Conservation (phyloP, 2,329 filamentous ascomycete species). For the Bertia moriformis region DNA sequence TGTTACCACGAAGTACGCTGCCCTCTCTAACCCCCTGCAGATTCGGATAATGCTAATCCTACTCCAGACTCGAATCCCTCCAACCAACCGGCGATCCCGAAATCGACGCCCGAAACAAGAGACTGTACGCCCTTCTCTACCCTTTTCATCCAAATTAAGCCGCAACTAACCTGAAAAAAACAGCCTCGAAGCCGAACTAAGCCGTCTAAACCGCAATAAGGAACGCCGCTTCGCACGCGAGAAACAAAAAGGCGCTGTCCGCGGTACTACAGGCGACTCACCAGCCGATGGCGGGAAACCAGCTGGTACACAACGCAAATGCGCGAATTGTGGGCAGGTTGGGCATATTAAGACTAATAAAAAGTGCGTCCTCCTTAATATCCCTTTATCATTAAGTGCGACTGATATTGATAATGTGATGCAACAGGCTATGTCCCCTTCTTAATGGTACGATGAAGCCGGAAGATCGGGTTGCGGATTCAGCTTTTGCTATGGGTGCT, state of each 20-base stretch:
- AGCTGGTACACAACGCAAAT: constrained; percentile 37
- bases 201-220: constrained; percentile 47
- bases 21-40: neutral
- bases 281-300: constrained; percentile 5
- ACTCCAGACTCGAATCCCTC: constrained; percentile 7
- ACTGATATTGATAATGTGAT: neutral
- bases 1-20: constrained; percentile 32
- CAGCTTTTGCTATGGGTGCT: neutral
- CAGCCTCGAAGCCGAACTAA: constrained; percentile 31
- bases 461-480: neutral
- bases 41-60: constrained; percentile 1
- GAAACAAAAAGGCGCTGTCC: constrained; percentile 7
- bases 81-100: constrained; percentile 11
- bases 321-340: constrained; percentile 55
- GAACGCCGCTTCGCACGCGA: constrained; percentile 51
- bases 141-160: neutral
- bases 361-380: neutral
- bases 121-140: constrained; percentile 5
- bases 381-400: neutral
- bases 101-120: constrained; percentile 9
- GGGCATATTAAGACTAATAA: constrained; percentile 36
- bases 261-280: constrained; percentile 2
- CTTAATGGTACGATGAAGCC: constrained; percentile 1
- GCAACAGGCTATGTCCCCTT: neutral
- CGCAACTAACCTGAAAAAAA: constrained; percentile 1